phyloP scores from a whole-genome alignment of 345 rosid species.

The Kandelia obovata region DNA sequence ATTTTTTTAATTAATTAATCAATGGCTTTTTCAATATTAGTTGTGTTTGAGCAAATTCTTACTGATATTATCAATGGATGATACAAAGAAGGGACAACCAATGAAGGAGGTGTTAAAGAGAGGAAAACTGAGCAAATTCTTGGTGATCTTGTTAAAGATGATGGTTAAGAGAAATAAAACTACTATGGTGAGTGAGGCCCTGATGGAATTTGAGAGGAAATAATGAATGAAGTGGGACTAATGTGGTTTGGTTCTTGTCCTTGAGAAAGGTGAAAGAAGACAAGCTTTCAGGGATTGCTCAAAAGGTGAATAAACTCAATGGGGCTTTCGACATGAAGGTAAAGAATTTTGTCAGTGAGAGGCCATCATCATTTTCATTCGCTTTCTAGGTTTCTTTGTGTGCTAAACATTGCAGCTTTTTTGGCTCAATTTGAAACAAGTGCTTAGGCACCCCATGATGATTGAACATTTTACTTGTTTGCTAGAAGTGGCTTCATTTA shows the following conservation, averaged over 20 bases:
- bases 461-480: no score
- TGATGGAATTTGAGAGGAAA: slow-evolving; percentile 60
- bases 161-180: slow-evolving; percentile 42
- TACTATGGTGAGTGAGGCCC: slow-evolving; percentile 42
- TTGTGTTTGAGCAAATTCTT: no score
- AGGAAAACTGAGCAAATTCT: slow-evolving; percentile 38
- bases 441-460: no score
- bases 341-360: slow-evolving; percentile 22
- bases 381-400: no score
- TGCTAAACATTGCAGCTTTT: no score
- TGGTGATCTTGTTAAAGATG: slow-evolving; percentile 50
- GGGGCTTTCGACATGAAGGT: slow-evolving; percentile 35
- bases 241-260: slow-evolving; percentile 38
- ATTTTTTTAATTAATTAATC: no score
- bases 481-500: no score
- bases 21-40: no score
- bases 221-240: slow-evolving; percentile 38
- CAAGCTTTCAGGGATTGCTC: slow-evolving; percentile 26
- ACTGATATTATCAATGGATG: slow-evolving; percentile 34
- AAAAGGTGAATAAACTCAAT: slow-evolving; percentile 15
- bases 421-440: no score
- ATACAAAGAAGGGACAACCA: slow-evolving; percentile 32
- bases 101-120: slow-evolving; percentile 38
- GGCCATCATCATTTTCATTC: slow-evolving; percentile 3
- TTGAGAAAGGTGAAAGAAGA: slow-evolving; percentile 23